Conservation (phyloP, 371 early-diverging fungal genomes). For the Mucor piriformis region DNA sequence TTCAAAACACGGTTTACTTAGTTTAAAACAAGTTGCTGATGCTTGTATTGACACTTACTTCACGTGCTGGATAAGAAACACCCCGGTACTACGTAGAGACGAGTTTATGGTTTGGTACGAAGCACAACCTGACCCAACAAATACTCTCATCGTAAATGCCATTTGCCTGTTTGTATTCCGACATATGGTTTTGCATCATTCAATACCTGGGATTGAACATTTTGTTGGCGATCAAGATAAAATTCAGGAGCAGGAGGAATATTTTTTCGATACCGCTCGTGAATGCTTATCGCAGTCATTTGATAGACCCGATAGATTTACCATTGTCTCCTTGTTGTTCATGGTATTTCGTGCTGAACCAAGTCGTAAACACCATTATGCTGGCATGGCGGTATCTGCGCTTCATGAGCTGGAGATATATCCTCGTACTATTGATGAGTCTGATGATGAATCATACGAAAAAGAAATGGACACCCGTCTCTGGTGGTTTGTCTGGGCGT, state of each 20-base stretch:
- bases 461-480: conserved; percentile 54
- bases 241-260: conserved; percentile 49
- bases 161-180: conserved; percentile 37
- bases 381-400: conserved; percentile 50
- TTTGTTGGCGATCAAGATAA: conserved; percentile 39
- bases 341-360: conserved; percentile 36
- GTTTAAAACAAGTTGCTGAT: conserved; percentile 41
- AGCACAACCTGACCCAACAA: conserved; percentile 30
- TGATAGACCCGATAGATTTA: conserved; percentile 46
- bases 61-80: conserved; percentile 46
- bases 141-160: conserved; percentile 52
- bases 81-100: conserved; percentile 35
- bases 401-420: conserved; percentile 48
- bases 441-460: conserved; percentile 40
- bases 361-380: conserved; percentile 40
- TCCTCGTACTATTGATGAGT: conserved; percentile 43
- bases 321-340: conserved; percentile 35
- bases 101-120: conserved; percentile 50
- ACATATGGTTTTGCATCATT: conserved; percentile 45
- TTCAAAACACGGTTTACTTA: conserved; percentile 28
- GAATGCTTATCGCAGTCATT: conserved; percentile 45
- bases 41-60: conserved; percentile 47
- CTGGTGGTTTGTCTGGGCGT: conserved; percentile 56
- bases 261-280: conserved; percentile 48
- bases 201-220: conserved; percentile 26